Percentiles rank a stretch among this genome's conserved stretches.
These are phyloP conservation scores for Lolium multiflorum DNA, from an alignment of 176 grass and related monocot genomes.

Conservation along the genomic window DNA sequence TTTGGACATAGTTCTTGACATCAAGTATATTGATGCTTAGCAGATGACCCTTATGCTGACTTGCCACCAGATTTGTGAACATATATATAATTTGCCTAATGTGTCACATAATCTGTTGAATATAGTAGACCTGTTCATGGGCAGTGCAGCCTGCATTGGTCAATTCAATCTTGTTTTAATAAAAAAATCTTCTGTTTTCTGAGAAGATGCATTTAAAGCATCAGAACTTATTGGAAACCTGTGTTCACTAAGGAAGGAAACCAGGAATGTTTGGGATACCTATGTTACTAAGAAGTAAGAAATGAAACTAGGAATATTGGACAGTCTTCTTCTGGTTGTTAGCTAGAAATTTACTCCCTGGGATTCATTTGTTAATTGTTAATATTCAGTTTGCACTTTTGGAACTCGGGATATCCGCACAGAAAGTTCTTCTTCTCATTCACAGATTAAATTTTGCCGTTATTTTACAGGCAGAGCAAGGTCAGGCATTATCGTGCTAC, in stretches of 20 bases:
- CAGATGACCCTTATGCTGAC: neutral
- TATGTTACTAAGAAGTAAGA: neutral
- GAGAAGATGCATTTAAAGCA: constrained; percentile 15
- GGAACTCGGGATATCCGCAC: neutral
- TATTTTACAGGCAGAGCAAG: constrained; percentile 73
- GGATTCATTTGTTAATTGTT: constrained; percentile 5
- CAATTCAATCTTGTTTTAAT: neutral
- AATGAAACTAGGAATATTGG: neutral
- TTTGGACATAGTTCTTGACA: constrained; percentile 14
- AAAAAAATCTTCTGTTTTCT: neutral
- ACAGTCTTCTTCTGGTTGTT: neutral
- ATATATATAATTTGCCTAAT: neutral
- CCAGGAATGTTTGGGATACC: neutral
- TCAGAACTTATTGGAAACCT: neutral
- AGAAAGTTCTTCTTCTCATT: constrained; percentile 21
- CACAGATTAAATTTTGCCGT: constrained; percentile 8
- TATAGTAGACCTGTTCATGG: neutral
- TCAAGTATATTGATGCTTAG: neutral
- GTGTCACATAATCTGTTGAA: constrained; percentile 4
- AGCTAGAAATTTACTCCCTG: neutral
- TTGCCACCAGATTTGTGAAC: neutral
- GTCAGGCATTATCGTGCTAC: constrained; percentile 96
- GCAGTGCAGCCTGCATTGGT: neutral
- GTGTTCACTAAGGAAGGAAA: neutral
- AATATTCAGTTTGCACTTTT: neutral